Base-by-base conservation (phyloP, 2,329 filamentous ascomycete genomes). In the Cercospora brassicicola region DNA sequence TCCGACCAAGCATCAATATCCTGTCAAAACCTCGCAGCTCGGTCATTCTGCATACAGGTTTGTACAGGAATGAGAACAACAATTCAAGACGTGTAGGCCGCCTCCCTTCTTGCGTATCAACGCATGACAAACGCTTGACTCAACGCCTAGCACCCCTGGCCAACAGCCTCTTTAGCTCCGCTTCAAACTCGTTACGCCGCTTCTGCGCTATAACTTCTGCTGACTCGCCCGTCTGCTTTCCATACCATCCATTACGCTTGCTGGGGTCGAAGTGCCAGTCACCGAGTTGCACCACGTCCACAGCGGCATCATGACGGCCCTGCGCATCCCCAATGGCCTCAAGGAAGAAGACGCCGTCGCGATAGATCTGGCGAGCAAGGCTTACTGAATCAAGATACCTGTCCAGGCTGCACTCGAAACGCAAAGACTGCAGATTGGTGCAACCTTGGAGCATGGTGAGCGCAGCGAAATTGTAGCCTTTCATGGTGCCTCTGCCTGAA, bases 361-460 rank as follows among this genome's bases (percentile, higher is more conserved):
- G 64, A 67, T 72, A 76, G 51, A 78, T 59, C 20, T 71, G 67
- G 2, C 65, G 28, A 5, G 74, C 74, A 3, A 76, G 60, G 4
- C 64, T 39, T 23, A 67, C 53, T 1, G 71, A 67, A 8, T 39
- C 8, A 18, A 56, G 62, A 15, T 53, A 66, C 20, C 56, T 57
- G 11, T 65, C 57, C 10, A 75, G 63, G 5, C 62, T 62, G 67
- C 74, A 76, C 48, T 75, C 71, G 33, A 78, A 31, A 59, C 59
- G 63, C 18, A 78, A 64, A 1, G 62, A 45, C 59, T 73, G 62
- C 30, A 78, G 70, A 26, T 76, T 73, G 20, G 65, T 72, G 69
- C 74, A 76, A 31, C 20, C 57, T 13, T 74, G 66, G 7, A 77
- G 71, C n/a, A 73, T 56, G 15, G 73, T 73, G 15, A 78, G 63